Evolutionary conservation across 2,329 filamentous ascomycete genomes (phyloP).

Genomic region (Fusarium falciforme): DNA sequence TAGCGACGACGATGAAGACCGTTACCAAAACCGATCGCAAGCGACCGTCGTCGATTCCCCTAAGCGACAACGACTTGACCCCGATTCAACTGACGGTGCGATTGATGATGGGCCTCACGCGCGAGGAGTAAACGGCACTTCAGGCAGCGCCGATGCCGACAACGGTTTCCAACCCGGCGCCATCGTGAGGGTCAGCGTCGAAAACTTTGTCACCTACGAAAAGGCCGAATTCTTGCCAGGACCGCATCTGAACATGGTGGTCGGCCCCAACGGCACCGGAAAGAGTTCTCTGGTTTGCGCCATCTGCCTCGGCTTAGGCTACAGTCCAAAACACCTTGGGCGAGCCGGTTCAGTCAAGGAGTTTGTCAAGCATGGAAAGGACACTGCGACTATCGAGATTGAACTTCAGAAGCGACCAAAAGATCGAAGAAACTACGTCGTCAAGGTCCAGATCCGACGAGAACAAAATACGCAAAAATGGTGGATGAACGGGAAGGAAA

Average conservation of each 20-base stretch:
- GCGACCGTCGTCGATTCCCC: slow-evolving; percentile 41
- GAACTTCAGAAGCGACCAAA: slow-evolving; percentile 78
- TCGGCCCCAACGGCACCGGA: slow-evolving; percentile 97
- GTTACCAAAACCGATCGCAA: slow-evolving; percentile 38
- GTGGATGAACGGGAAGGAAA: slow-evolving; percentile 76
- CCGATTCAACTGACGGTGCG: slow-evolving; percentile 35
- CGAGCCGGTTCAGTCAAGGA: slow-evolving; percentile 86
- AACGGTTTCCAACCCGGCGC: slow-evolving; percentile 76
- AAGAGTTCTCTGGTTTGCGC: slow-evolving; percentile 98
- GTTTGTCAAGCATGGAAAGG: slow-evolving; percentile 90
- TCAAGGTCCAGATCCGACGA: slow-evolving; percentile 80
- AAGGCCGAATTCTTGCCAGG: slow-evolving; percentile 91
- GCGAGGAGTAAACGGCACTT: slow-evolving; percentile 21
- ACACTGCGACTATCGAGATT: slow-evolving; percentile 86
- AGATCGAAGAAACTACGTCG: slow-evolving; percentile 74
- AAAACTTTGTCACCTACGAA: slow-evolving; percentile 95
- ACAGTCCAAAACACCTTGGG: slow-evolving; percentile 82
- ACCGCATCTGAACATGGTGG: slow-evolving; percentile 96
- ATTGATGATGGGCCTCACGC: slow-evolving; percentile 15
- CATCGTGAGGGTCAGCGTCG: slow-evolving; percentile 86
- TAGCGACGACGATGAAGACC: slow-evolving; percentile 47
- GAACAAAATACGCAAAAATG: slow-evolving; percentile 88
- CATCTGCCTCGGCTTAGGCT: slow-evolving; percentile 92
- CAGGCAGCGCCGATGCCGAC: slow-evolving; percentile 37
- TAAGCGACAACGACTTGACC: slow-evolving; percentile 52